Base-by-base conservation (phyloP, 1,284 basidiomycete species). In the Ustilago hordei region DNA sequence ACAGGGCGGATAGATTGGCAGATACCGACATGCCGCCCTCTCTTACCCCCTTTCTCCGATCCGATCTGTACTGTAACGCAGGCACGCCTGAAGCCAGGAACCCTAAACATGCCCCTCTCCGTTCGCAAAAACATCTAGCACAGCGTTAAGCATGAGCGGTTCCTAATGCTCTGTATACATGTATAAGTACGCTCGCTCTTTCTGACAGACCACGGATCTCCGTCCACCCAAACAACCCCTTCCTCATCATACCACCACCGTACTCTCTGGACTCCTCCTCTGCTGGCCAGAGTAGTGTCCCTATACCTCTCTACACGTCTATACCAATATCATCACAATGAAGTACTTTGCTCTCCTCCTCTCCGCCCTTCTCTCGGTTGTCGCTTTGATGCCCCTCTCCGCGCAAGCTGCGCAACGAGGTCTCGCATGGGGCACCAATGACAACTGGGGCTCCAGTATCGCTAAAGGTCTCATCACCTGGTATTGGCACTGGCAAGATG, bases 401-500 rank as follows among this genome's bases (percentile, higher is more conserved):
- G 56, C 59, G 41, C 45, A 60, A 2, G 73, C 64, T 35, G 70
- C 64, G 8, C 60, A 63, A n/a, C 67, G 72, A 28, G 82, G 82
- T 68, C 63, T 84, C 11, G 73, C 82, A 0, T 85, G 82, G 82
- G 83, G 75, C 6, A 70, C 77, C 50, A 78, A 83, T 62, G 77
- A 81, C 75, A 60, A 64, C 43, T 82, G 78, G 75, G 80, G 81
- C 2, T 36, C 23, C 47, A 61, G 48, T 19, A 64, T 85, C 55
- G 74, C 75, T 45, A 75, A 79, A 41, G 82, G 76, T 38, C 67
- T 75, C 48, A 64, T 84, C 52, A 55, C 59, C 12, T 84, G 82
- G 81, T 84, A 84, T 64, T 81, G 82, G 71, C 84, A 85, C 77
- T 85, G 84, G 83, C 75, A 85, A 62, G 72, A 74, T 23, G 84